These are phyloP conservation scores for Globisporangium irregulare DNA, from an alignment of 352 stramenopile genomes.

Conservation along the genomic window DNA sequence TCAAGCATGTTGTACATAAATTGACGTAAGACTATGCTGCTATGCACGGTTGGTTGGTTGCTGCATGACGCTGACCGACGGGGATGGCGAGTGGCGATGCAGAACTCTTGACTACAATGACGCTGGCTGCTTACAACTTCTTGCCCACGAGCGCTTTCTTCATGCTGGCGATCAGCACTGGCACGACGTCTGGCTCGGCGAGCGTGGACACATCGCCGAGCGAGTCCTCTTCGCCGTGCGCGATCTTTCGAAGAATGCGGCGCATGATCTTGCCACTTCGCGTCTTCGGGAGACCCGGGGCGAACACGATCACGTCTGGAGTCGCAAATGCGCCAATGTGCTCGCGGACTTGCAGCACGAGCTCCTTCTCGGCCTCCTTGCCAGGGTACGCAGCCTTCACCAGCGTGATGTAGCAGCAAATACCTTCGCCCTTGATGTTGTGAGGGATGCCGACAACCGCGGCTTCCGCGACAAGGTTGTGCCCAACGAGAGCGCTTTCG, in stretches of 20 bases:
- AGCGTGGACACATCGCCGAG: constrained; percentile 97
- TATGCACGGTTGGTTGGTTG: not conserved
- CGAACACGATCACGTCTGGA: constrained; percentile 94
- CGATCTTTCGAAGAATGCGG: constrained; percentile 98
- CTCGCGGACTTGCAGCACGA: constrained; percentile 83
- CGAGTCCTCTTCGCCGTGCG: constrained; percentile 91
- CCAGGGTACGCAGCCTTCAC: constrained; percentile 72
- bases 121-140: constrained; percentile 36
- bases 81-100: not conserved
- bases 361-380: constrained; percentile 53
- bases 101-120: constrained; percentile 5
- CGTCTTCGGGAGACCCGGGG: constrained; percentile 94
- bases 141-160: constrained; percentile 68
- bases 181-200: constrained; percentile 94
- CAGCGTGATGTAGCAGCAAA: constrained; percentile 95
- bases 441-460: constrained; percentile 95
- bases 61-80: not conserved
- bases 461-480: constrained; percentile 92
- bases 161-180: constrained; percentile 89
- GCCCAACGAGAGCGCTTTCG: constrained; percentile 89
- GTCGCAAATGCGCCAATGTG: constrained; percentile 96
- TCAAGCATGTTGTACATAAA: constrained; percentile 1
- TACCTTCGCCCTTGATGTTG: constrained; percentile 96
- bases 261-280: constrained; percentile 99
- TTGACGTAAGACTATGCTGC: constrained; percentile 1